Evolutionary conservation across 345 rosid genomes (phyloP).

Genomic region (Raphanus sativus): DNA sequence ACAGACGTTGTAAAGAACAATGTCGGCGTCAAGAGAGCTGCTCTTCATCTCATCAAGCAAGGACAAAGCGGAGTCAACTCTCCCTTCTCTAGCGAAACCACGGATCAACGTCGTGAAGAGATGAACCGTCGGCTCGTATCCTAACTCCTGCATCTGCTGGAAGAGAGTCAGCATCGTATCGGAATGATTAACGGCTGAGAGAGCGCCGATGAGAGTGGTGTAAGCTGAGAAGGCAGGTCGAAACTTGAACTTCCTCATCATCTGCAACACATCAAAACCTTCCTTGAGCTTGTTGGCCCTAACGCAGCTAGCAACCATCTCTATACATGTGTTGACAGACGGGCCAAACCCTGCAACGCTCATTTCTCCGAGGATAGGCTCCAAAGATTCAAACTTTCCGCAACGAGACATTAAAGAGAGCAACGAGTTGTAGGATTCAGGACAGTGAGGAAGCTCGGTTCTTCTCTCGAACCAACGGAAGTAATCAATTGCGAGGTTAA

Average conservation of each 20-base stretch:
- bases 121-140: conserved; percentile 83
- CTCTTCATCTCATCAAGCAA: conserved; percentile 93
- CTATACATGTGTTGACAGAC: conserved; percentile 49
- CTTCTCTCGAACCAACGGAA: conserved; percentile 79
- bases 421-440: conserved; percentile 79
- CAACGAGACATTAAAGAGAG: conserved; percentile 69
- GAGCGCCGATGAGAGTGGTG: conserved; percentile 85
- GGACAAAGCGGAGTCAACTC: conserved; percentile 79
- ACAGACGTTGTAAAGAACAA: conserved; percentile 93
- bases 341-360: conserved; percentile 85
- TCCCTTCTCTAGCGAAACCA: conserved; percentile 74
- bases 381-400: conserved; percentile 54
- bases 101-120: conserved; percentile 86
- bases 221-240: conserved; percentile 94
- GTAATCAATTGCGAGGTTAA: conserved; percentile 54
- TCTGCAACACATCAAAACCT: conserved; percentile 71
- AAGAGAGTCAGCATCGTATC: conserved; percentile 77
- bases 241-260: conserved; percentile 86
- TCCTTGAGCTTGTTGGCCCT: conserved; percentile 62
- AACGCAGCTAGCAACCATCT: conserved; percentile 63
- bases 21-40: conserved; percentile 67
- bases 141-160: conserved; percentile 91
- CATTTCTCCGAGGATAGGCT: conserved; percentile 83
- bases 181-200: conserved; percentile 48
- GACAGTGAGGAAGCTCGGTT: conserved; percentile 56